Evolutionary conservation across 345 rosid genomes (phyloP).

Genomic region (Triadica sebifera): DNA sequence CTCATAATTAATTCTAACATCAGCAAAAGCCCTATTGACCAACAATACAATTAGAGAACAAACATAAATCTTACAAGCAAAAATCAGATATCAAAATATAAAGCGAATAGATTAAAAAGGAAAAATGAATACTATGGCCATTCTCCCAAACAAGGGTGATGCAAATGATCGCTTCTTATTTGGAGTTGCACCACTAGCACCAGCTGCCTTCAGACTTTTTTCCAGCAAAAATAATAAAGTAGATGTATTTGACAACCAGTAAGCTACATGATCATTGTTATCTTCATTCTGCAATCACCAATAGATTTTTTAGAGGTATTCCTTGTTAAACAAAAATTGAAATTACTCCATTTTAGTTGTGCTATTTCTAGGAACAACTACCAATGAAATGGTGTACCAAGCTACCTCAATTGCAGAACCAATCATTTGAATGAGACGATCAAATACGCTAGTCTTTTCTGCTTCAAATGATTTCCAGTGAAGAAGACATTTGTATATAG

Average conservation of each 20-base stretch:
- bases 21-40: conserved; percentile 80
- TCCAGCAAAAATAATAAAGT: conserved; percentile 83
- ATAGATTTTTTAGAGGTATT: neutral
- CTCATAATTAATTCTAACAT: too few species aligned
- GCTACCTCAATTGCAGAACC: conserved; percentile 98
- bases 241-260: conserved; percentile 94
- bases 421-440: conserved; percentile 95
- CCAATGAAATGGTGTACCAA: conserved; percentile 17
- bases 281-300: conserved; percentile 72
- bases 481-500: conserved; percentile 91
- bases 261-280: conserved; percentile 87
- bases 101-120: conserved; percentile 9
- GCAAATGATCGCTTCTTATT: conserved; percentile 65
- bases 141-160: conserved; percentile 88
- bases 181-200: conserved; percentile 61
- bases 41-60: conserved; percentile 12
- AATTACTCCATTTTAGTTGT: neutral
- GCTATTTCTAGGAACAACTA: conserved; percentile 7
- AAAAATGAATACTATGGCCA: conserved; percentile 69
- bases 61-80: neutral
- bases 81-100: neutral
- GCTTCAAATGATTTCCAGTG: conserved; percentile 99
- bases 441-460: conserved; percentile 90
- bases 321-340: neutral
- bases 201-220: conserved; percentile 59